Conservation (phyloP, 129 eudicot species). For the Flaveria linearis region DNA sequence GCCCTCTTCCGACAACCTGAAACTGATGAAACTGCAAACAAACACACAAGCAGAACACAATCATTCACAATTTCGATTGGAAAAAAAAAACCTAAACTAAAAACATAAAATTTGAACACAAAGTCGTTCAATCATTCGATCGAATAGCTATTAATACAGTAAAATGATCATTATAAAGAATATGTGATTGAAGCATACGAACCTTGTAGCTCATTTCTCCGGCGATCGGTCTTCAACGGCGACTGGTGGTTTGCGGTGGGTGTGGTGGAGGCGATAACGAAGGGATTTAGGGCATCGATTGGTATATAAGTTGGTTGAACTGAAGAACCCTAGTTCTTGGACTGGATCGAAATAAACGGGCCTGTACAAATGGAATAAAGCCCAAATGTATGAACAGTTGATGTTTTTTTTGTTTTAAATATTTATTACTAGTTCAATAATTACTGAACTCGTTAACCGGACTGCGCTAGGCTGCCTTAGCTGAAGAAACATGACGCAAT, state of each 20-base stretch:
- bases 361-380: not conserved
- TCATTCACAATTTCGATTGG: not conserved
- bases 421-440: too few species aligned
- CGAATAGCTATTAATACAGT: not conserved
- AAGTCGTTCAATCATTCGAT: not conserved
- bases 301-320: slow-evolving; percentile 19
- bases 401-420: not conserved
- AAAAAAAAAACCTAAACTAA: not conserved
- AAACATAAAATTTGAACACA: not conserved
- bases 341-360: slow-evolving; percentile 5
- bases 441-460: too few species aligned
- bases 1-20: slow-evolving; percentile 67
- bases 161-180: not conserved
- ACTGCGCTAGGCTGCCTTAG: too few species aligned
- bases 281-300: slow-evolving; percentile 26
- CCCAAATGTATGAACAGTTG: not conserved
- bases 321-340: slow-evolving; percentile 36
- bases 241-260: not conserved
- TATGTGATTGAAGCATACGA: not conserved
- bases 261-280: slow-evolving; percentile 32
- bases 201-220: slow-evolving; percentile 31
- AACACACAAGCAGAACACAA: not conserved
- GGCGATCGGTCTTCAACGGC: slow-evolving; percentile 12
- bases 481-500: too few species aligned
- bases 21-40: slow-evolving; percentile 59